Evolutionary conservation across 177 flowering plant genomes (phyloP), one percentile per base, ranked within the genome.

Genomic region (Vitis hybrid): DNA sequence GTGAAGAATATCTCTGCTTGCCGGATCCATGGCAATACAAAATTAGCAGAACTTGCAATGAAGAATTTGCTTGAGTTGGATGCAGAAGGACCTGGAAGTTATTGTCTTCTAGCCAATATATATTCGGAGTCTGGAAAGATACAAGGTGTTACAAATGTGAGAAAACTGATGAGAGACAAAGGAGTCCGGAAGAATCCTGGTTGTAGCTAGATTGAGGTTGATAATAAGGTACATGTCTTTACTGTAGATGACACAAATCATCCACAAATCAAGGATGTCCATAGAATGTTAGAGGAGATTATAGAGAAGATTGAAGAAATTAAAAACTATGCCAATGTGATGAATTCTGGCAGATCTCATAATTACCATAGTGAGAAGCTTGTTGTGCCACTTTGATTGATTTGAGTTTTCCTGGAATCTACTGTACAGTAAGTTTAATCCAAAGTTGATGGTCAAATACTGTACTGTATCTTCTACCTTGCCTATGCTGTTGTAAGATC

Each of bases 191-290:
- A 82, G 71, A 73, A 75, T 66, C 84, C 83, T 18, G 87, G 85
- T 55, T 80, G 84, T 62, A 85, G 88, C 64, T 85, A 85, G 88
- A 78, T 85, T 65, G 86, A 85, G 74, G 86, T 20, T 20, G 21
- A 20, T 20, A 20, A 20, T 20, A 20, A 1, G 21, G 21, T 20
- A 20, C 21, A 20, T 67, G 83, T 82, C 53, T 85, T 86, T 72
- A 79, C 84, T 10, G 83, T 68, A 14, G 73, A 79, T 64, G 84
- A 84, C 49, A 66, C 66, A 7, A 77, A 61, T 71, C 89, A 85
- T 48, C 85, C 87, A 35, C 76, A 63, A 66, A 80, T 79, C 9
- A 61, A 54, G 35, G 83, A 77, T 21, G 63, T 84, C 30, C 66
- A 62, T 54, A 64, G 17, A 24, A 71, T 24, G 67, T 69, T 84